Evolutionary conservation across 768 basidiomycete genomes (phyloP), one percentile per base, ranked within the genome.

Genomic region (Tremella mesenterica): DNA sequence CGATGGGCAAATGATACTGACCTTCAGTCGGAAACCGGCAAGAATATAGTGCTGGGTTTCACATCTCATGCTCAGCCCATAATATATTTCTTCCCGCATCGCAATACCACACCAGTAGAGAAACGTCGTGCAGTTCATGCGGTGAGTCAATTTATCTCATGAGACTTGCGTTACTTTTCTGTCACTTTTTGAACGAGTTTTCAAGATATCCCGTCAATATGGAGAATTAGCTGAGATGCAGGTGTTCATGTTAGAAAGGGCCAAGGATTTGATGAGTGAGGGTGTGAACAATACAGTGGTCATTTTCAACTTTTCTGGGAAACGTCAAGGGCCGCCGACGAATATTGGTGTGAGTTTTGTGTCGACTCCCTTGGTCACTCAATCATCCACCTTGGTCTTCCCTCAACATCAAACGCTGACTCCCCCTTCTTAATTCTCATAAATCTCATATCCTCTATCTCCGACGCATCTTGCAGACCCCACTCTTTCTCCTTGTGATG

Each of bases 241-340:
- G 62, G 44, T 73, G 2, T 73, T 63, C 52, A 64, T 73, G 59
- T 46, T 67, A 16, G 71, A 73, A 46, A 38, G 71, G 30, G 61
- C 69, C 8, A 44, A 53, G 2, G 71, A 73, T 62, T 50, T 73
- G 28, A 68, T 71, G 69, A 34, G 46, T 5, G 59, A 61, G 6
- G 71, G 69, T 13, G 64, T 67, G 25, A 63, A 61, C 9, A 59
- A 70, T 21, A 50, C 60, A 14, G 28, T 61, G 1, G 63, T 67
- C 30, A 50, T 71, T 8, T 69, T 70, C 51, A 66, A 71, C 53
- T 64, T 69, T 44, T 50, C 58, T 20, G 71, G 71, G 1, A 71
- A 73, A 33, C 55, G 60, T 26, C 48, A 61, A 49, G 60, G 64
- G 14, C 64, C 61, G 7, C 62, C 67, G 6, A 60, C 61, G 6